phyloP scores from a whole-genome alignment of 1,284 basidiomycete genomes.

The Cryptococcus maquisensis region DNA sequence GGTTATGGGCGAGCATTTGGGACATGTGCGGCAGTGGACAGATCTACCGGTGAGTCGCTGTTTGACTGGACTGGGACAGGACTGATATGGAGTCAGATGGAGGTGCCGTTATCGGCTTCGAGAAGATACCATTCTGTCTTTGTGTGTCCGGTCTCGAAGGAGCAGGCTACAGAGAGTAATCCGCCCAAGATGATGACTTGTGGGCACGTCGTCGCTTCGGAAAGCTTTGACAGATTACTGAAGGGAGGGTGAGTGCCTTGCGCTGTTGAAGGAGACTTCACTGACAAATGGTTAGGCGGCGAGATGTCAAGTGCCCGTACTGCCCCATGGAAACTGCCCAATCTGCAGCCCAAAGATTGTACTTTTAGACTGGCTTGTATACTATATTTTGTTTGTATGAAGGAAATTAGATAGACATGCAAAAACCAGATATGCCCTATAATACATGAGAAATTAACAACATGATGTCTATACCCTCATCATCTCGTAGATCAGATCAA shows the following conservation, averaged over 20 bases:
- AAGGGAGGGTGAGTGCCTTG: slow-evolving; percentile 71
- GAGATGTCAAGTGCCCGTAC: slow-evolving; percentile 48
- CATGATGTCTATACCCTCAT: neutral
- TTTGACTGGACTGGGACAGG: neutral
- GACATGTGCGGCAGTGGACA: slow-evolving; percentile 84
- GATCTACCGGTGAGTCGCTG: slow-evolving; percentile 72
- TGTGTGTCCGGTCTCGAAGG: slow-evolving; percentile 95
- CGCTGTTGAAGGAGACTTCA: neutral
- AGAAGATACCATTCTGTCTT: slow-evolving; percentile 96
- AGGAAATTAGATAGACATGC: neutral
- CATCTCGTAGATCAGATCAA: neutral
- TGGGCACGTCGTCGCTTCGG: slow-evolving; percentile 88
- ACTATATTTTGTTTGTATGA: neutral
- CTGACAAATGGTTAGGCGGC: slow-evolving; percentile 22
- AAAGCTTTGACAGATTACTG: slow-evolving; percentile 77
- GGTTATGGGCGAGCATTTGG: slow-evolving; percentile 78
- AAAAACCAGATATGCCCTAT: slow-evolving; percentile 7
- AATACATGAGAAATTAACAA: slow-evolving; percentile 6
- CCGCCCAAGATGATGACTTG: slow-evolving; percentile 97
- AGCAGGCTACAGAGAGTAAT: slow-evolving; percentile 86
- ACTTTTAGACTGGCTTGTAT: slow-evolving; percentile 29
- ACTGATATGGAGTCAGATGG: slow-evolving; percentile 61
- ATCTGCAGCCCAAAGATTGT: slow-evolving; percentile 40
- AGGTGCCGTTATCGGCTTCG: slow-evolving; percentile 79
- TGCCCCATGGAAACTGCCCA: slow-evolving; percentile 45